Conservation (phyloP, 2,329 filamentous ascomycete species). For the Fusarium falciforme region DNA sequence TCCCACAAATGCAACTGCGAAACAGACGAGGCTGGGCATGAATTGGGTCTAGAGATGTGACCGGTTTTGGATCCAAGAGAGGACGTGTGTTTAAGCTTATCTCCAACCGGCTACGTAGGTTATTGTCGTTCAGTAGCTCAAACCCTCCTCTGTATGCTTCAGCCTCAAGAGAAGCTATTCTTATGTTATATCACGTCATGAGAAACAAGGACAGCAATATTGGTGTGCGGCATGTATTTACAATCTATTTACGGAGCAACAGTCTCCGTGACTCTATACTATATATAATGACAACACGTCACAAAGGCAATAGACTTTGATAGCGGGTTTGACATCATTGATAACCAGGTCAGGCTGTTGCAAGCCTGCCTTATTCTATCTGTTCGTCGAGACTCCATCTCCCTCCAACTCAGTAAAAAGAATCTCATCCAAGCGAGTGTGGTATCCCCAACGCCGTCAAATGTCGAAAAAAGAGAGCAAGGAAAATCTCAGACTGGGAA, state of each 20-base stretch:
- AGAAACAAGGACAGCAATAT: not conserved
- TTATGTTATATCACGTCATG: not conserved
- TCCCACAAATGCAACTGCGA: not conserved
- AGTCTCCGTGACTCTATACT: not conserved
- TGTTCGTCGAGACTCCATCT: constrained; percentile 22
- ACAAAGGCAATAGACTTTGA: not conserved
- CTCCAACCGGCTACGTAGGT: not conserved
- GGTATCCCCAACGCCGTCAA: constrained; percentile 41
- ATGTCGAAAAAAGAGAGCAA: constrained; percentile 23
- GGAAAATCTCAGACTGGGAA: constrained; percentile 20
- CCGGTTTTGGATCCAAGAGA: not conserved
- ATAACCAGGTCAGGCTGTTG: constrained; percentile 29
- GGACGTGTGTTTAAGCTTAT: not conserved
- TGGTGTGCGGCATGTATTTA: not conserved
- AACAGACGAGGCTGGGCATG: not conserved
- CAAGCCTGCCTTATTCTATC: constrained; percentile 35
- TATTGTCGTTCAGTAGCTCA: not conserved
- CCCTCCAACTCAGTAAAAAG: not conserved
- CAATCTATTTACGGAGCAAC: not conserved
- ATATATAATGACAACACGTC: not conserved
- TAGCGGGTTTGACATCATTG: constrained; percentile 48
- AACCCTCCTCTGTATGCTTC: not conserved
- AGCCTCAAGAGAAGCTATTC: not conserved
- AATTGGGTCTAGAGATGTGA: not conserved
- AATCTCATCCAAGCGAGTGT: constrained; percentile 39